phyloP scores from a whole-genome alignment of 371 early-diverging fungal species.

The Massospora cicadina region DNA sequence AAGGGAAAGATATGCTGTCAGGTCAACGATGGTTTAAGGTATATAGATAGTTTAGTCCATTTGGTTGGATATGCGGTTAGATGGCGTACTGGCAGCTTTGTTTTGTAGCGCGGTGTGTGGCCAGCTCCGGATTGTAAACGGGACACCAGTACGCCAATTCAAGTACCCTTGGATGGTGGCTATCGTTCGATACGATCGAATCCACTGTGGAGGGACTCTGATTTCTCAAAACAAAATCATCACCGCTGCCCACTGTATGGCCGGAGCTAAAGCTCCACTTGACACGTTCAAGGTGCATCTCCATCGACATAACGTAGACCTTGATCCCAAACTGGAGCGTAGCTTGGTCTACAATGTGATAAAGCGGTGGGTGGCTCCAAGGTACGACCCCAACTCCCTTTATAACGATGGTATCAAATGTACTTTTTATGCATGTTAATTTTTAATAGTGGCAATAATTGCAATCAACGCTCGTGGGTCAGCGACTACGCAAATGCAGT shows the following conservation, averaged over 20 bases:
- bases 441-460: conserved; percentile 6
- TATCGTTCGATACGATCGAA: conserved; percentile 1
- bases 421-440: background rate
- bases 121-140: too few relatives aligned
- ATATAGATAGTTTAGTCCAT: too few relatives aligned
- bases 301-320: conserved; percentile 2
- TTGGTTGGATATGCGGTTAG: too few relatives aligned
- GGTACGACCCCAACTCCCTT: background rate
- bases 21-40: too few relatives aligned
- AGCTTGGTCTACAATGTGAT: background rate
- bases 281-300: conserved; percentile 3
- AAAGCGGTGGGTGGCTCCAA: background rate
- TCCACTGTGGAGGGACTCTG: conserved; percentile 23
- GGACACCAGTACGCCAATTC: conserved; percentile 6
- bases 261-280: conserved; percentile 2
- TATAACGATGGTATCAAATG: conserved; percentile 1
- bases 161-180: conserved; percentile 9
- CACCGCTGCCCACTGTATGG: conserved; percentile 28
- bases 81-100: too few relatives aligned
- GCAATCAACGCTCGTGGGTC: background rate
- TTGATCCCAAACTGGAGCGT: background rate
- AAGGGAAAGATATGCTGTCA: too few relatives aligned
- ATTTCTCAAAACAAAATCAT: conserved; percentile 19
- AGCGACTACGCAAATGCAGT: background rate
- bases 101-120: too few relatives aligned